A percentile compares a stretch with the other conserved stretches of the same genome.
These are phyloP conservation scores for Solanum tarapatanum DNA, from an alignment of 257 asterid species.

Conservation along the genomic window DNA sequence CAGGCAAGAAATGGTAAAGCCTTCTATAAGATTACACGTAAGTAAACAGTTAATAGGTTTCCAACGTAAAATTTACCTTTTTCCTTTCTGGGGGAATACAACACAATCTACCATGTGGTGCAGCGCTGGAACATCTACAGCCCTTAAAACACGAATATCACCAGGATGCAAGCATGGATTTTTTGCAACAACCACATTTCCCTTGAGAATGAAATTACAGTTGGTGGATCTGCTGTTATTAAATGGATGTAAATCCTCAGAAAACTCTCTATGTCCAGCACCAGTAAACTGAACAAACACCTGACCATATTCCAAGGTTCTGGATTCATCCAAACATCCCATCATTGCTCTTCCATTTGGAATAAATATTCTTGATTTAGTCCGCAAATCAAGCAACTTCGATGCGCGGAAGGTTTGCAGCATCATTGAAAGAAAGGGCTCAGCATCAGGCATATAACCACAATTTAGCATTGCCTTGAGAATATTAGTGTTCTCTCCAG, in stretches of 20 bases:
- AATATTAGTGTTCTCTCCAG: constrained; percentile 67
- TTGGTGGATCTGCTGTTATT: constrained; percentile 10
- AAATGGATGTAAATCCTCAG: constrained; percentile 10
- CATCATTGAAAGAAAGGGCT: constrained; percentile 90
- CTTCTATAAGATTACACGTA: neutral
- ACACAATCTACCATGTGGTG: constrained; percentile 90
- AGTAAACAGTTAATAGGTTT: neutral
- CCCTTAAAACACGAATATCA: constrained; percentile 67
- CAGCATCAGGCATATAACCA: constrained; percentile 72
- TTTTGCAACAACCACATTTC: constrained; percentile 69
- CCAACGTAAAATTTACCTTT: constrained; percentile 30
- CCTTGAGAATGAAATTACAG: constrained; percentile 13
- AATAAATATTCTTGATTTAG: constrained; percentile 52
- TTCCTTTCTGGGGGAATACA: constrained; percentile 71
- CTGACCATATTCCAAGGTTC: constrained; percentile 65
- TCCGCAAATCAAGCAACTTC: constrained; percentile 57
- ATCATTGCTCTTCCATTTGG: constrained; percentile 69
- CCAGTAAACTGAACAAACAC: constrained; percentile 68
- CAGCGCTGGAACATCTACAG: constrained; percentile 45
- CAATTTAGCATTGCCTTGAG: constrained; percentile 77
- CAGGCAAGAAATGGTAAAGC: neutral
- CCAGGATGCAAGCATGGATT: constrained; percentile 98
- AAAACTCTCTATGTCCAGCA: constrained; percentile 18
- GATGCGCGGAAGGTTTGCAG: constrained; percentile 62
- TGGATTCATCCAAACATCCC: constrained; percentile 91